A percentile compares a stretch with the other conserved stretches of the same genome.
Conservation (phyloP, 768 basidiomycete genomes). For the Naganishia randhawae region DNA sequence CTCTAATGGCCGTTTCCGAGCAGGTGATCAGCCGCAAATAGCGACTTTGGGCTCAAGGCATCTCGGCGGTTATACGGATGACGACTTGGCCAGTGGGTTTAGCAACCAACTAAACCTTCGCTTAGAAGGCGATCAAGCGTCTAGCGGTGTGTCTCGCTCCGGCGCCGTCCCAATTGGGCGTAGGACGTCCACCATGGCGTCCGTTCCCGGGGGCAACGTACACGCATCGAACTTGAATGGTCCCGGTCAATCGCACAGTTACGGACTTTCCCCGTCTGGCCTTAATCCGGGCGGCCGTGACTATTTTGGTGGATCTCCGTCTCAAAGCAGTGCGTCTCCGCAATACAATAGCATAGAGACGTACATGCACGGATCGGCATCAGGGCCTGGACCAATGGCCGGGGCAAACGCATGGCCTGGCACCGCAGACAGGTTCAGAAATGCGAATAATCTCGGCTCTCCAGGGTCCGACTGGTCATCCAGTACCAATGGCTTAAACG, state of each 20-base stretch:
- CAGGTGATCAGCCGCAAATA: slow-evolving; percentile 15
- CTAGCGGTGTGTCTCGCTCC: neutral
- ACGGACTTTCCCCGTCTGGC: neutral
- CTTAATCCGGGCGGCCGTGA: neutral
- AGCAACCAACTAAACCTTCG: slow-evolving; percentile 39
- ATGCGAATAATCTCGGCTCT: neutral
- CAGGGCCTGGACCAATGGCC: neutral
- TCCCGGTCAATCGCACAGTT: neutral
- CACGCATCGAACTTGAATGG: neutral
- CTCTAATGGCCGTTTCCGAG: slow-evolving; percentile 6
- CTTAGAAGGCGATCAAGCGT: neutral
- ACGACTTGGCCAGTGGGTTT: slow-evolving; percentile 38
- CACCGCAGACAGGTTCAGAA: neutral
- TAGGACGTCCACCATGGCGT: neutral
- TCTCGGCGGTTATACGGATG: slow-evolving; percentile 37
- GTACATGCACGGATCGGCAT: neutral
- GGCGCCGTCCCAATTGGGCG: neutral
- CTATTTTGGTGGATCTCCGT: neutral
- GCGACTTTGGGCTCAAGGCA: slow-evolving; percentile 33
- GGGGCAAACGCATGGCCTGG: neutral
- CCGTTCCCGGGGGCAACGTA: neutral
- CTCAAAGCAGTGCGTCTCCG: slow-evolving; percentile 5
- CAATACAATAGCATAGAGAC: slow-evolving; percentile 5
- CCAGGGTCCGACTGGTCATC: neutral
- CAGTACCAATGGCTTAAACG: neutral